Conservation (phyloP, 1,284 basidiomycete species). For the Somion occarium region DNA sequence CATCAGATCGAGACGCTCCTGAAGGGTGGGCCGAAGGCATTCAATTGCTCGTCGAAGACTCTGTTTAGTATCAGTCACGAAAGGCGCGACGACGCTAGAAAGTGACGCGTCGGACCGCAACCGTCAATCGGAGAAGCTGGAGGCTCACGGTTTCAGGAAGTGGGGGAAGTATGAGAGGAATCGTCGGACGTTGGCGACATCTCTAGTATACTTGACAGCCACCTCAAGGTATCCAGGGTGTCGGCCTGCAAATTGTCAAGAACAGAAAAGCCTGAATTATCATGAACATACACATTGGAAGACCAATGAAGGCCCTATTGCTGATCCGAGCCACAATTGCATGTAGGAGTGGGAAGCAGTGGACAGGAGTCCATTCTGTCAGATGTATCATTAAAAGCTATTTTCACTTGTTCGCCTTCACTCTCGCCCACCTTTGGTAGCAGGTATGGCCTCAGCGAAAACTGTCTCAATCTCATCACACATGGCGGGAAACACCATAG, state of each 20-base stretch:
- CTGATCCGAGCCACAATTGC: conserved; percentile 33
- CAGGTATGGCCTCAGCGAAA: conserved; percentile 18
- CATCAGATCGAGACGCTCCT: conserved; percentile 14
- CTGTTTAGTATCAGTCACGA: background rate
- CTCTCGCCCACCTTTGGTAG: conserved; percentile 13
- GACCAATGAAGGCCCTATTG: conserved; percentile 41
- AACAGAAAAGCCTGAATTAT: background rate
- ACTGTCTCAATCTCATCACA: conserved; percentile 24
- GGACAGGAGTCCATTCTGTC: conserved; percentile 28
- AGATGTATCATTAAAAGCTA: background rate
- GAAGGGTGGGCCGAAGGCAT: conserved; percentile 5
- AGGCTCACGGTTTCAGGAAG: conserved; percentile 19
- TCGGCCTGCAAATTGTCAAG: background rate
- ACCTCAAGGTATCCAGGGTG: background rate
- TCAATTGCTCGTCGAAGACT: background rate
- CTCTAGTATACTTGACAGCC: background rate
- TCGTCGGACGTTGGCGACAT: background rate
- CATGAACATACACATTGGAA: conserved; percentile 34
- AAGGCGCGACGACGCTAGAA: background rate
- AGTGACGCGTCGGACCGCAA: background rate
- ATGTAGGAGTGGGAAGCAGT: conserved; percentile 24
- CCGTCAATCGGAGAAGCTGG: background rate
- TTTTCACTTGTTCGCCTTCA: conserved; percentile 3
- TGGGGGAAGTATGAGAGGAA: conserved; percentile 16
- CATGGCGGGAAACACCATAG: conserved; percentile 20